A percentile compares a stretch with the other conserved stretches of the same genome.
Conservation (phyloP, 768 basidiomycete genomes). For the Tricholoma flavovirens region DNA sequence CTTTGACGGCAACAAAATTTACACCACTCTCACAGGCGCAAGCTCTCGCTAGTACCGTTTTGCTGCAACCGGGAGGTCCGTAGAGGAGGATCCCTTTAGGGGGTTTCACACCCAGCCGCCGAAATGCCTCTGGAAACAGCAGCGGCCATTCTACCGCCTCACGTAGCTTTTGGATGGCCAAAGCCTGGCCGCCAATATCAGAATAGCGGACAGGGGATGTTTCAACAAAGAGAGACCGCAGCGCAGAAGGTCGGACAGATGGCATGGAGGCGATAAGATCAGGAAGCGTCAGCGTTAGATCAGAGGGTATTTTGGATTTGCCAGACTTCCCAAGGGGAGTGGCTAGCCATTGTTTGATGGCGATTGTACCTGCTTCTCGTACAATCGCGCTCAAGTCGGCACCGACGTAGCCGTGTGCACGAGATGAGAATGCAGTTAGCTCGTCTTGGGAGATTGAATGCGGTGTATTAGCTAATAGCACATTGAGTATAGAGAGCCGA, state of each 20-base stretch:
- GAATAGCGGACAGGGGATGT: slow-evolving; percentile 75
- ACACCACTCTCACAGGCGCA: slow-evolving; percentile 91
- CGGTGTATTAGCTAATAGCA: slow-evolving; percentile 77
- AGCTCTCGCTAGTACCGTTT: slow-evolving; percentile 88
- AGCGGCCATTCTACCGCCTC: slow-evolving; percentile 97
- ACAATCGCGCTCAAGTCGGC: slow-evolving; percentile 92
- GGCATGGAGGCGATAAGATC: slow-evolving; percentile 75
- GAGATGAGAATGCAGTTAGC: slow-evolving; percentile 60
- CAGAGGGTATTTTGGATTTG: slow-evolving; percentile 11
- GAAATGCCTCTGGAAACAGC: slow-evolving; percentile 79
- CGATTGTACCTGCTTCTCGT: slow-evolving; percentile 85
- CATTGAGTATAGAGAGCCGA: slow-evolving; percentile 80
- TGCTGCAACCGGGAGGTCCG: slow-evolving; percentile 96
- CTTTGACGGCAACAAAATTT: slow-evolving; percentile 96
- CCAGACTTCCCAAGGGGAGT: slow-evolving; percentile 12
- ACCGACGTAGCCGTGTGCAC: slow-evolving; percentile 94
- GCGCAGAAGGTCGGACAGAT: slow-evolving; percentile 82
- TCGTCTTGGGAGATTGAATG: slow-evolving; percentile 58
- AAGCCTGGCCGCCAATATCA: slow-evolving; percentile 85
- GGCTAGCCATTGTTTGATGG: slow-evolving; percentile 79
- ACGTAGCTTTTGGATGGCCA: slow-evolving; percentile 77
- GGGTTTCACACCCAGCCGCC: slow-evolving; percentile 78
- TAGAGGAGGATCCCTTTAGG: slow-evolving; percentile 90
- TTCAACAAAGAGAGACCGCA: slow-evolving; percentile 91
- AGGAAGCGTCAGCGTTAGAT: slow-evolving; percentile 40